Evolutionary conservation across 768 basidiomycete genomes (phyloP).

Genomic region (Lactifluus rugatus): DNA sequence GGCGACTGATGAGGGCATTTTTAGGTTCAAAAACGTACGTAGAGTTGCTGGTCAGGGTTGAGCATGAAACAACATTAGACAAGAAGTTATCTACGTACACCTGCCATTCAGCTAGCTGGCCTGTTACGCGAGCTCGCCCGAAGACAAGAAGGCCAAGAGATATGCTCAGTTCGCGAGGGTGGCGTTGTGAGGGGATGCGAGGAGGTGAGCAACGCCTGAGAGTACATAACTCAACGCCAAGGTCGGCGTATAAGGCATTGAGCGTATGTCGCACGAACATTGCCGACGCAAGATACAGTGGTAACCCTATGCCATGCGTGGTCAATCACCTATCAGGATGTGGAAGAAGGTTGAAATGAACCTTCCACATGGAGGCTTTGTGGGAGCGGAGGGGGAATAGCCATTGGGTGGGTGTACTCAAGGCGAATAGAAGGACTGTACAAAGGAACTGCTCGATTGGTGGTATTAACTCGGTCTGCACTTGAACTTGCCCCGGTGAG

Average conservation of each 20-base stretch:
- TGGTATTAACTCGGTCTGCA: conserved; percentile 24
- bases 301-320: conserved; percentile 39
- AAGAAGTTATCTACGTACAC: conserved; percentile 39
- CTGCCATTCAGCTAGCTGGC: conserved; percentile 57
- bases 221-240: conserved; percentile 46
- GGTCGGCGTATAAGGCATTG: conserved; percentile 62
- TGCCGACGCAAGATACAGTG: conserved; percentile 62
- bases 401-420: conserved; percentile 57
- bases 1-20: conserved; percentile 53
- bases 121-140: conserved; percentile 56
- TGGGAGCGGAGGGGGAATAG: conserved; percentile 61
- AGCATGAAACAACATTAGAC: not conserved
- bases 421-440: conserved; percentile 59
- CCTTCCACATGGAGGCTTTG: conserved; percentile 63
- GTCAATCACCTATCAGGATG: not conserved
- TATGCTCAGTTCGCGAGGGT: conserved; percentile 28
- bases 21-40: conserved; percentile 65
- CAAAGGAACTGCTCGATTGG: conserved; percentile 34
- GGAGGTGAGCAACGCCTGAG: conserved; percentile 22
- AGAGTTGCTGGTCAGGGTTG: conserved; percentile 39
- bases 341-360: conserved; percentile 23
- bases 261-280: conserved; percentile 64
- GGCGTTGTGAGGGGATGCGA: conserved; percentile 21
- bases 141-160: conserved; percentile 44
- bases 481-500: conserved; percentile 22